Evolutionary conservation across 208 protist species (phyloP), one percentile per base, ranked within the genome.

Genomic region (Leishmania martiniquensis): DNA sequence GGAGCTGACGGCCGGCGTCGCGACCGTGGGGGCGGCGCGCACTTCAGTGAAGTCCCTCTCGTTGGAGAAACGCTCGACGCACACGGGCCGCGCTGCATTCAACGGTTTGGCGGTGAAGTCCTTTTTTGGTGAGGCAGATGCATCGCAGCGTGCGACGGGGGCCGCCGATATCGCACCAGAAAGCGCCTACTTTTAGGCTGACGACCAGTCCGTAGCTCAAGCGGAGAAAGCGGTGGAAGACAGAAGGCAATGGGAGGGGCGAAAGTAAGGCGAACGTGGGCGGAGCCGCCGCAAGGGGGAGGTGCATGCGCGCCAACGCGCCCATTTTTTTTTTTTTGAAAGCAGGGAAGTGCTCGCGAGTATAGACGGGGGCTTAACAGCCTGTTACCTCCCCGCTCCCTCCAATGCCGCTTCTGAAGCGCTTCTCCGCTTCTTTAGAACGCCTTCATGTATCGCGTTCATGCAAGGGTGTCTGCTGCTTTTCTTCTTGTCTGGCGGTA

Each of bases 151-250:
- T 34, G 62, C 78, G 17, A 51, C 42, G 22, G 44, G 47, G 37
- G 72, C 84, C 12, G 81, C 68, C 29, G 84, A 57, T 0, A 10
- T 44, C 13, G 72, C 25, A 9, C 10, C 57, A 34, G 66, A 73
- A 54, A 91, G 87, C 42, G 85, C 87, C 42, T 91, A 91, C 80
- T 91, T 91, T 78, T 91, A 84, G 67, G 6, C 9, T n/a, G n/a
- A n/a, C n/a, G n/a, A n/a, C n/a, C n/a, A n/a, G n/a, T n/a, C n/a
- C 22, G 9, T 15, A 20, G 13, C 9, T 32, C 22, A 12, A 13
- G 63, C 7, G 12, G 22, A 32, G 2, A 1, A 39, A 17, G 47
- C 0, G 34, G 17, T 25, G 5, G 13, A 9, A 7, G 32, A 10
- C 15, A 34, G 34, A 7, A 17, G 34, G 15, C 34, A 37, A 44